Conservation (phyloP, 2,329 filamentous ascomycete genomes). For the Thielaviopsis musarum region DNA sequence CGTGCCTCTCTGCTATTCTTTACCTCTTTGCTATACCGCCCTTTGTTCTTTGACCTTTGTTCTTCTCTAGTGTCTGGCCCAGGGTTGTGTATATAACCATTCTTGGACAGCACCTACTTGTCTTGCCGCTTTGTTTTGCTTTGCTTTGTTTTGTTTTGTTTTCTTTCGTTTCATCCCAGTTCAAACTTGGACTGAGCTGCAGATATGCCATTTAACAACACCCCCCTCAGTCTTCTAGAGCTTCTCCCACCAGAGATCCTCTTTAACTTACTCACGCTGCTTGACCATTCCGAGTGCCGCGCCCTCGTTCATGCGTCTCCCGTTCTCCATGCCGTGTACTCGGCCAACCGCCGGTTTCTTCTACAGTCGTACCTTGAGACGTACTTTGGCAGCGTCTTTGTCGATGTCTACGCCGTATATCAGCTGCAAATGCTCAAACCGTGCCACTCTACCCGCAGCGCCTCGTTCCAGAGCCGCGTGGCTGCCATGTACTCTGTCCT, state of each 20-base stretch:
- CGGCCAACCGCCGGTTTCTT: slow-evolving; percentile 3
- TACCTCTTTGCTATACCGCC: too few relatives aligned
- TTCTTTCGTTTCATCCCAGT: neutral
- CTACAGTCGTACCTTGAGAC: slow-evolving; percentile 4
- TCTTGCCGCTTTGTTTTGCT: too few relatives aligned
- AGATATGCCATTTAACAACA: neutral
- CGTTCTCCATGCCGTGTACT: slow-evolving; percentile 4
- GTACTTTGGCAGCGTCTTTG: slow-evolving; percentile 7
- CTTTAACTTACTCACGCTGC: neutral
- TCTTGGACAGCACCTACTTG: neutral
- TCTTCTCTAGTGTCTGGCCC: neutral
- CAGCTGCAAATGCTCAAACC: slow-evolving; percentile 9
- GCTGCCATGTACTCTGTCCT: neutral
- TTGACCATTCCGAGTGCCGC: neutral
- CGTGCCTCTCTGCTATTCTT: too few relatives aligned
- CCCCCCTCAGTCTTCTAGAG: neutral
- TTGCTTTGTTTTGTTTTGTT: neutral
- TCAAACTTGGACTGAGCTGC: neutral
- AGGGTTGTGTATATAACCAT: neutral
- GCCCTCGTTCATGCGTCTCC: slow-evolving; percentile 7
- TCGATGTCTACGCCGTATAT: slow-evolving; percentile 7
- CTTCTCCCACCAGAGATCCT: slow-evolving; percentile 10
- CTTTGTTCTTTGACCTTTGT: neutral
- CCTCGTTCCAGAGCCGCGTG: slow-evolving; percentile 1
- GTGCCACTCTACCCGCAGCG: neutral